Conservation (phyloP, 2,329 filamentous ascomycete species). For the Aureobasidium uvarum region DNA sequence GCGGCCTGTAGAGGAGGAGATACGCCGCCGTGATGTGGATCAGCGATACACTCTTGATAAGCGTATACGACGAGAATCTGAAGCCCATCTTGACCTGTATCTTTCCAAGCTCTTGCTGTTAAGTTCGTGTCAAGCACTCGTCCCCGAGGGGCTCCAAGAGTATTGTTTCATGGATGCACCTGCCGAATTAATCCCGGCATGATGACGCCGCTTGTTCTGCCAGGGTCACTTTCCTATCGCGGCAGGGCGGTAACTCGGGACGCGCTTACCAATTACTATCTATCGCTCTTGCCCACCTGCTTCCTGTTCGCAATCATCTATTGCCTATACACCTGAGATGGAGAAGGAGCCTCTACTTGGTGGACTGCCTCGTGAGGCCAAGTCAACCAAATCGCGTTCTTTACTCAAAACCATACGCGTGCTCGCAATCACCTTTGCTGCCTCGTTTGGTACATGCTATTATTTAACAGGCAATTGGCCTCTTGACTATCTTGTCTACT, state of each 20-base stretch:
- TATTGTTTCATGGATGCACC: background rate
- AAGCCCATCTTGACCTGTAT: conserved; percentile 64
- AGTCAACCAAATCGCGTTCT: background rate
- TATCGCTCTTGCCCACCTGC: background rate
- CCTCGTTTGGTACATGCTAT: conserved; percentile 9
- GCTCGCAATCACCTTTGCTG: conserved; percentile 1
- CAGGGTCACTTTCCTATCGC: conserved; percentile 9
- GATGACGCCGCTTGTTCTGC: conserved; percentile 5
- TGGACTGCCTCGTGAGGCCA: background rate
- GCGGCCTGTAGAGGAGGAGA: conserved; percentile 75
- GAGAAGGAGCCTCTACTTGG: conserved; percentile 22
- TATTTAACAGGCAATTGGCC: background rate
- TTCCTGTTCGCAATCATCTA: background rate
- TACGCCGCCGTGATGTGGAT: conserved; percentile 82
- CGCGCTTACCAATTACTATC: background rate
- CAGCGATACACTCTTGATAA: conserved; percentile 77
- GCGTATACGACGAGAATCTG: conserved; percentile 68
- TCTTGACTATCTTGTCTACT: conserved; percentile 13
- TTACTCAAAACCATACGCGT: background rate
- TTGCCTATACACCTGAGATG: background rate
- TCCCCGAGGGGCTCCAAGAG: background rate
- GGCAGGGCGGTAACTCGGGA: too few species aligned
- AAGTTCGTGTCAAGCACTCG: background rate
- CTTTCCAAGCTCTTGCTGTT: background rate
- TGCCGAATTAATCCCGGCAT: conserved; percentile 1